Percentiles rank a stretch among this genome's conserved stretches.
Evolutionary conservation across 176 grass and related monocot genomes (phyloP).

Genomic region (Paspalum notatum): DNA sequence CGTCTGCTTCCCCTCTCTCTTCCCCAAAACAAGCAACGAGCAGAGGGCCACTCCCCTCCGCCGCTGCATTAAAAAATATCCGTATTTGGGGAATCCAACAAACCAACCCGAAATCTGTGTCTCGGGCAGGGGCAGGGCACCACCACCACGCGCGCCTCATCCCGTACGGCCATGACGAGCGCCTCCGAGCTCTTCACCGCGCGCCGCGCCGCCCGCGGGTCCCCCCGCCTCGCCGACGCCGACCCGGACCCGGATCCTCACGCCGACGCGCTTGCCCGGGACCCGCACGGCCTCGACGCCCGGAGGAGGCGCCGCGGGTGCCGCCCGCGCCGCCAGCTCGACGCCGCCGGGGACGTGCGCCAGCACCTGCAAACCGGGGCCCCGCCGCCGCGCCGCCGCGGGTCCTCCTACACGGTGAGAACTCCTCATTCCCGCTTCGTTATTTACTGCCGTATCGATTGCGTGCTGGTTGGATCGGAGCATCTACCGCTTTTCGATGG

Average conservation of each 20-base stretch:
- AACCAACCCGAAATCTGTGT: constrained; percentile 22
- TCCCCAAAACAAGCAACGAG: not conserved
- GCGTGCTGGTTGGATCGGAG: not conserved
- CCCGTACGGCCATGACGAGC: constrained; percentile 69
- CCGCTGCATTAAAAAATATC: not conserved
- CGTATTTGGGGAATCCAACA: too few species aligned
- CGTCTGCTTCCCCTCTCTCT: not conserved
- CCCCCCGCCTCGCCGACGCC: constrained; percentile 55
- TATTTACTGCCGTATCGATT: not conserved
- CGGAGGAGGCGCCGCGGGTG: constrained; percentile 43
- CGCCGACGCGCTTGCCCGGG: constrained; percentile 10
- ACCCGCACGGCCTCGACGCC: constrained; percentile 45
- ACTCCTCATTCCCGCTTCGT: not conserved
- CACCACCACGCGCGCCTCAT: constrained; percentile 2
- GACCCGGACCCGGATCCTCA: constrained; percentile 45
- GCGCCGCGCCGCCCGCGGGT: constrained; percentile 62
- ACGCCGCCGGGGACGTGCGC: constrained; percentile 40
- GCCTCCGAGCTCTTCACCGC: constrained; percentile 81
- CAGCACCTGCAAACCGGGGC: constrained; percentile 43
- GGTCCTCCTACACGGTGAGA: constrained; percentile 55
- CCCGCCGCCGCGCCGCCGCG: constrained; percentile 44
- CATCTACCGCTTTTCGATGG: not conserved
- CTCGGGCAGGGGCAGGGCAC: not conserved
- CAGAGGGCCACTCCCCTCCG: not conserved
- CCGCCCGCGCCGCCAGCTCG: constrained; percentile 48